These are phyloP conservation scores for Phytophthora cactorum DNA, from an alignment of 352 stramenopile genomes.

Conservation along the genomic window DNA sequence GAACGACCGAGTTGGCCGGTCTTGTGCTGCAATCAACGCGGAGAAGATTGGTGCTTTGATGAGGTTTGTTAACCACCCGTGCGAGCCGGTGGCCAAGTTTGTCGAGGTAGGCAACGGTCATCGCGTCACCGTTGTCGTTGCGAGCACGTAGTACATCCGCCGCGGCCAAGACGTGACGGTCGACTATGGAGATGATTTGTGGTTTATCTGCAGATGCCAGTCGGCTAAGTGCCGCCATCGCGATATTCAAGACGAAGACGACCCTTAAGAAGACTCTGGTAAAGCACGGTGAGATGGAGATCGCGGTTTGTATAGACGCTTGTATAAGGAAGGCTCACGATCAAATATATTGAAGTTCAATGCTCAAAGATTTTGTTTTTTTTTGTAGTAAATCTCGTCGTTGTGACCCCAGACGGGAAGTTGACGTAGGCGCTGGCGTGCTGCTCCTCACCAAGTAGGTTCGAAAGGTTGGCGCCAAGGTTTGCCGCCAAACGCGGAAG, in stretches of 20 bases:
- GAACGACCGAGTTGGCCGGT: too few species aligned
- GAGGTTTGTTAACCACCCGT: constrained; percentile 9
- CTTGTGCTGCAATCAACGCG: neutral
- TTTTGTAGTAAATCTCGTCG: too few species aligned
- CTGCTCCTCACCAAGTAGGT: too few species aligned
- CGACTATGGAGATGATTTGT: constrained; percentile 4
- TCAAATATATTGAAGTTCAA: too few species aligned
- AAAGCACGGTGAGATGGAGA: too few species aligned
- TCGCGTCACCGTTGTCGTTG: neutral
- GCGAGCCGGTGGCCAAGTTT: constrained; percentile 1
- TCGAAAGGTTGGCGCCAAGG: too few species aligned
- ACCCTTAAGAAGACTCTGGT: neutral
- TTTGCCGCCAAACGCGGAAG: too few species aligned
- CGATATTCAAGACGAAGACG: neutral
- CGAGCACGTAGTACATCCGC: neutral
- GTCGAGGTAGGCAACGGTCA: constrained; percentile 3
- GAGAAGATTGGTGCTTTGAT: neutral
- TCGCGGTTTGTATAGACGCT: too few species aligned
- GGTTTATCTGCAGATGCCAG: constrained; percentile 6
- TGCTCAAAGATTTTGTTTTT: too few species aligned
- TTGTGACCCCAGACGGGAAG: too few species aligned
- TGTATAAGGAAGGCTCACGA: too few species aligned
- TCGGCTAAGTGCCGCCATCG: neutral
- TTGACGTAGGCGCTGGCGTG: too few species aligned
- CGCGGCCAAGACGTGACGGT: constrained; percentile 1